These are phyloP conservation scores for Casuarina equisetifolia DNA, from an alignment of 306 rosid genomes.

Conservation along the genomic window DNA sequence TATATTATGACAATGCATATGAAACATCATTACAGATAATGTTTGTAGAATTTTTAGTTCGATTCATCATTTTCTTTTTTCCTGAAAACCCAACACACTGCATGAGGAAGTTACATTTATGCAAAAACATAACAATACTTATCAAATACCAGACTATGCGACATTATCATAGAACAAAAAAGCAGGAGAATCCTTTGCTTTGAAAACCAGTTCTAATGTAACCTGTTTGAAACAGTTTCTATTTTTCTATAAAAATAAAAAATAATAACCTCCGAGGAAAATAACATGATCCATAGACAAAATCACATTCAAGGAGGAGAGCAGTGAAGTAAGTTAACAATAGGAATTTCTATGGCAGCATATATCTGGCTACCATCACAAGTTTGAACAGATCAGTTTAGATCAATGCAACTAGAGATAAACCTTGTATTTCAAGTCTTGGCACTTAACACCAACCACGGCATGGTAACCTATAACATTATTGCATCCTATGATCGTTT, in stretches of 20 bases:
- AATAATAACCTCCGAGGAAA: background rate
- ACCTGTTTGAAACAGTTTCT: constrained; percentile 15
- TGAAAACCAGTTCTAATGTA: background rate
- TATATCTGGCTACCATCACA: constrained; percentile 6
- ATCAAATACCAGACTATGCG: background rate
- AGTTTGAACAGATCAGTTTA: background rate
- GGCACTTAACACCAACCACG: constrained; percentile 80
- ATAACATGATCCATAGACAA: background rate
- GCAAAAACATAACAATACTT: background rate
- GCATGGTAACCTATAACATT: constrained; percentile 89
- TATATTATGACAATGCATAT: background rate
- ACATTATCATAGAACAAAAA: background rate
- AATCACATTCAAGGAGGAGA: constrained; percentile 6
- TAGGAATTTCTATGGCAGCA: background rate
- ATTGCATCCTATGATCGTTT: constrained; percentile 67
- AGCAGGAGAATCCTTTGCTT: background rate
- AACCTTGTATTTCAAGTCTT: constrained; percentile 88
- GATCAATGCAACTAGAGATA: constrained; percentile 9
- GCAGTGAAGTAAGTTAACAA: background rate
- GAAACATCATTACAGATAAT: background rate
- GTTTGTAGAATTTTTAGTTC: background rate
- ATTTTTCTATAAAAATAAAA: too few relatives aligned
- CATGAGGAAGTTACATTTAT: background rate
- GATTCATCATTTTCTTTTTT: background rate
- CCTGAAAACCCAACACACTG: background rate